A percentile compares a stretch with the other conserved stretches of the same genome.
Conservation (phyloP, 2,329 filamentous ascomycete species). For the Thelonectria olida region DNA sequence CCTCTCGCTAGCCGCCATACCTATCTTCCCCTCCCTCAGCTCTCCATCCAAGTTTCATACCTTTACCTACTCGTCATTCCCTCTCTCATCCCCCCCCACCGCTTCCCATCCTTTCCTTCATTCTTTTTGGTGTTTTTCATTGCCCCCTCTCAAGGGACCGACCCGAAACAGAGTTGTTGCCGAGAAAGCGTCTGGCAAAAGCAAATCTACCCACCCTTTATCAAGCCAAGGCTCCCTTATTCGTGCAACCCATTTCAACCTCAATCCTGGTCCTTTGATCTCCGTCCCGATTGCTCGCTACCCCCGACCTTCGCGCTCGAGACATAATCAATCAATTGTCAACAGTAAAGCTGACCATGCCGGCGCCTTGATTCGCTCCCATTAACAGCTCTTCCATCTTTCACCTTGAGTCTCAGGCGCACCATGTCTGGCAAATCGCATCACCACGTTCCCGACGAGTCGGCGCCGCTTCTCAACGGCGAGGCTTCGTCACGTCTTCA, state of each 20-base stretch:
- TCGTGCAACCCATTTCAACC: neutral
- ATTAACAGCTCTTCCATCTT: constrained; percentile 38
- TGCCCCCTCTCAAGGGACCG: neutral
- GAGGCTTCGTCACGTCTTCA: constrained; percentile 38
- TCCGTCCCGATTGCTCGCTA: neutral
- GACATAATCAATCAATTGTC: constrained; percentile 3
- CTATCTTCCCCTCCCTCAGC: constrained; percentile 1
- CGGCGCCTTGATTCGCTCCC: constrained; percentile 34
- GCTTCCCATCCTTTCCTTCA: neutral
- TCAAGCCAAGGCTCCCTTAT: neutral
- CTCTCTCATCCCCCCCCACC: neutral
- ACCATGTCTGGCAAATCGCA: constrained; percentile 45
- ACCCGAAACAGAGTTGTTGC: constrained; percentile 6
- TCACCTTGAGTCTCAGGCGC: constrained; percentile 40
- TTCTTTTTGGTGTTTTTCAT: constrained; percentile 2
- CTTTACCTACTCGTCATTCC: neutral
- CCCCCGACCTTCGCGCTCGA: neutral
- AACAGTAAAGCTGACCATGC: constrained; percentile 41
- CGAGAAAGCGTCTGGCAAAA: neutral
- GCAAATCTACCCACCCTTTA: neutral
- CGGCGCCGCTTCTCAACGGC: constrained; percentile 54
- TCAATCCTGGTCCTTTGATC: neutral
- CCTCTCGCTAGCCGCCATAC: constrained; percentile 3
- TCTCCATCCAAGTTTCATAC: neutral
- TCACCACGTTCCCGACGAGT: constrained; percentile 46